A percentile compares a stretch with the other conserved stretches of the same genome.
These are phyloP conservation scores for Talaromyces sp. DNA, from an alignment of 2,329 filamentous ascomycete genomes.

Conservation along the genomic window DNA sequence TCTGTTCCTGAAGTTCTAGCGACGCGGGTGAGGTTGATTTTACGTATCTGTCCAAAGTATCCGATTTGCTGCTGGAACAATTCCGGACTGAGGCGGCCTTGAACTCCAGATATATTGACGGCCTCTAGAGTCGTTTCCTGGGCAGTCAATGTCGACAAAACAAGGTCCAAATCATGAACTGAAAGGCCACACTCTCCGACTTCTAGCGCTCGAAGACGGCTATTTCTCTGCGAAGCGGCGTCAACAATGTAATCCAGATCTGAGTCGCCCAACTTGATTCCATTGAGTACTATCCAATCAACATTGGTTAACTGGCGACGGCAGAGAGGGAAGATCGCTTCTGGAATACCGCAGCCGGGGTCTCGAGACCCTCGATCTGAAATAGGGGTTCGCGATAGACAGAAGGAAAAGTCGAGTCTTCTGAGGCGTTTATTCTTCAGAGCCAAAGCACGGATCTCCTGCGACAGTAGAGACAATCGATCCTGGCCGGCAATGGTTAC, in stretches of 20 bases:
- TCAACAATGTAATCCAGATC: conserved; percentile 65
- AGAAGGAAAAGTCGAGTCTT: conserved; percentile 63
- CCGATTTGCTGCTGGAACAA: conserved; percentile 65
- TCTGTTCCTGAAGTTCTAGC: conserved; percentile 61
- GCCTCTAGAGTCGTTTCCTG: conserved; percentile 66
- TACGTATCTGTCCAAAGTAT: conserved; percentile 63
- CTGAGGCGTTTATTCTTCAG: conserved; percentile 62
- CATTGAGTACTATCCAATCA: conserved; percentile 67
- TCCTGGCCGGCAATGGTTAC: conserved; percentile 53
- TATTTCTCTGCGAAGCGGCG: conserved; percentile 62
- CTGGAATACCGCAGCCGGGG: conserved; percentile 65
- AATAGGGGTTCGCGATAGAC: conserved; percentile 55
- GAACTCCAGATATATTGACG: conserved; percentile 64
- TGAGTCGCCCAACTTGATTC: conserved; percentile 66
- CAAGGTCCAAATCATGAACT: conserved; percentile 51
- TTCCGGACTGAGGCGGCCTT: conserved; percentile 61
- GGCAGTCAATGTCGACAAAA: conserved; percentile 61
- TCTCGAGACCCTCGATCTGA: conserved; percentile 51
- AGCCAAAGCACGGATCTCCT: conserved; percentile 65
- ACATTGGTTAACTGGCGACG: conserved; percentile 65
- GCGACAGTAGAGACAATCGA: conserved; percentile 59
- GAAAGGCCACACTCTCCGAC: conserved; percentile 59
- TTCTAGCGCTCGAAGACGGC: conserved; percentile 65
- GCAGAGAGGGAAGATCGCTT: conserved; percentile 66
- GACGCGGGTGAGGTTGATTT: conserved; percentile 63